A percentile compares a stretch with the other conserved stretches of the same genome.
phyloP scores from a whole-genome alignment of 2,329 filamentous ascomycete genomes.

The Fusarium liriodendri region DNA sequence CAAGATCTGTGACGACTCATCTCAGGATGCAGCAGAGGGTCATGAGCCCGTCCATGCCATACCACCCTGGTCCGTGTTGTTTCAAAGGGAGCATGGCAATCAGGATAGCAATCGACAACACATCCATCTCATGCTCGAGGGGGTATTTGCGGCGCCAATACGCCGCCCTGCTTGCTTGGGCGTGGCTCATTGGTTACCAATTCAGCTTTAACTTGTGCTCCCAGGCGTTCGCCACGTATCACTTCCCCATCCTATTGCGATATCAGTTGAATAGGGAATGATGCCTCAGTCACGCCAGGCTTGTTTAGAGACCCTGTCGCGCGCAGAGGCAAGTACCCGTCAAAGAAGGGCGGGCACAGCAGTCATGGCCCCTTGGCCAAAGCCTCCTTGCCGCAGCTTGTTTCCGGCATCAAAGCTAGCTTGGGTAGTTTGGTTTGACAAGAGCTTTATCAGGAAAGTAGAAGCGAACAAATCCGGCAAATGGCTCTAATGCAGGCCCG shows the following conservation, averaged over 20 bases:
- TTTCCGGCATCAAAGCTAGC: slow-evolving; percentile 16
- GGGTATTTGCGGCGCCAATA: slow-evolving; percentile 14
- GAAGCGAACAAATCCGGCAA: slow-evolving; percentile 55
- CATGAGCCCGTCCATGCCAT: not conserved
- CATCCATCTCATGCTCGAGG: not conserved
- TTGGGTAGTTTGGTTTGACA: slow-evolving; percentile 35
- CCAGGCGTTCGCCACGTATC: slow-evolving; percentile 28
- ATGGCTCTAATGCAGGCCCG: slow-evolving; percentile 12
- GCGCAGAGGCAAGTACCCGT: slow-evolving; percentile 35
- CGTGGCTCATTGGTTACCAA: slow-evolving; percentile 40
- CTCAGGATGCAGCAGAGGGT: not conserved
- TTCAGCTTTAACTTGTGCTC: slow-evolving; percentile 28
- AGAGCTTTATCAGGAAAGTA: slow-evolving; percentile 51
- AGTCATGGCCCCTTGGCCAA: slow-evolving; percentile 25
- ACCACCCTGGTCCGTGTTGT: not conserved
- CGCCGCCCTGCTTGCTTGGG: not conserved
- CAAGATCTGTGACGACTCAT: not conserved
- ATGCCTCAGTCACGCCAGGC: not conserved
- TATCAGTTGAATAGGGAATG: not conserved
- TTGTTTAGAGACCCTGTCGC: slow-evolving; percentile 18
- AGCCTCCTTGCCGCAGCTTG: slow-evolving; percentile 17
- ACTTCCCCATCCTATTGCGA: slow-evolving; percentile 20
- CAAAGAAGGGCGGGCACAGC: slow-evolving; percentile 24
- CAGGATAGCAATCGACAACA: not conserved
- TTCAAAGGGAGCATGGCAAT: not conserved